Percentiles rank a stretch among this genome's conserved stretches.
These are phyloP conservation scores for Vicia faba DNA, from an alignment of 306 rosid species.

Conservation along the genomic window DNA sequence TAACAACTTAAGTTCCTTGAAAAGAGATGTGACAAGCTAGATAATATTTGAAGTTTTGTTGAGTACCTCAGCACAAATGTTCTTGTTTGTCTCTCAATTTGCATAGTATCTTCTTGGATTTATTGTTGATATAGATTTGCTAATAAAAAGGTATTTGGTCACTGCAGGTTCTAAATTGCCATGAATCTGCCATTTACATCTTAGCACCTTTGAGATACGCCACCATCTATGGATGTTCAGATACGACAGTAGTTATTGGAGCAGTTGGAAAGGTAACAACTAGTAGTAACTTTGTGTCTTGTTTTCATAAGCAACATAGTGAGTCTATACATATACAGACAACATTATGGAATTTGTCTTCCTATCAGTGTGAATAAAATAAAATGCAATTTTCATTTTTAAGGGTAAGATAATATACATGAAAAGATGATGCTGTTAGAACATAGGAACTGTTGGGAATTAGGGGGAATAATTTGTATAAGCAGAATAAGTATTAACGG, in stretches of 20 bases:
- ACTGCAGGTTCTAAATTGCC: constrained; percentile 89
- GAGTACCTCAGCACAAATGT: neutral
- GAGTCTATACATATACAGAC: constrained; percentile 7
- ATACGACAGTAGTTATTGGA: constrained; percentile 90
- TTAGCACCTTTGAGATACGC: constrained; percentile 94
- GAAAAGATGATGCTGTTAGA: constrained; percentile 13
- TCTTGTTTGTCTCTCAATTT: constrained; percentile 14
- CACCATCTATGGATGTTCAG: constrained; percentile 95
- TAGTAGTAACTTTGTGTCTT: constrained; percentile 20
- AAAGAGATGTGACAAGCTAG: constrained; percentile 21
- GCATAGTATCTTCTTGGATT: constrained; percentile 8
- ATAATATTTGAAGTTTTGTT: constrained; percentile 20
- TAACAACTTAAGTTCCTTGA: constrained; percentile 17
- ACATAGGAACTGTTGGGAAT: neutral
- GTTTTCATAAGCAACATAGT: constrained; percentile 24
- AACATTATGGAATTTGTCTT: constrained; percentile 32
- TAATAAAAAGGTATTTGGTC: constrained; percentile 32
- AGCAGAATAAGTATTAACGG: neutral
- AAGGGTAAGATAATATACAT: constrained; percentile 17
- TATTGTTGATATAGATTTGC: constrained; percentile 20
- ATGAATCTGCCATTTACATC: constrained; percentile 72
- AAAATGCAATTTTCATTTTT: constrained; percentile 20
- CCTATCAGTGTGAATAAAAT: constrained; percentile 9
- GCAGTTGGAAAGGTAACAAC: constrained; percentile 97
- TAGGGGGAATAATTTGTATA: neutral